phyloP scores from a whole-genome alignment of 2,329 filamentous ascomycete species.

The Claviceps sp. region DNA sequence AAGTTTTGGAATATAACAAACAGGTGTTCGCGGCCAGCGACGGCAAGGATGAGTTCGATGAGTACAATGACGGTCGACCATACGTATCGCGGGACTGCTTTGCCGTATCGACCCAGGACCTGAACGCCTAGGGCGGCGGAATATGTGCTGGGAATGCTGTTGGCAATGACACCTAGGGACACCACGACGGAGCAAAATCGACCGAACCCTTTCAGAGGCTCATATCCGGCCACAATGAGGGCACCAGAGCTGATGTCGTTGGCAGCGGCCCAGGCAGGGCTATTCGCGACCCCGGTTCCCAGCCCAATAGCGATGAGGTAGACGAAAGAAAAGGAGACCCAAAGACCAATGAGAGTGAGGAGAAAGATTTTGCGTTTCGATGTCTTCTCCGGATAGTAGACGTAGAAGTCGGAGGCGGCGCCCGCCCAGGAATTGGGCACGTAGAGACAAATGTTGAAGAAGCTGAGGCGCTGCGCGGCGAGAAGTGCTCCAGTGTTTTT shows the following conservation, averaged over 20 bases:
- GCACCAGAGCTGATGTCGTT: conserved; percentile 41
- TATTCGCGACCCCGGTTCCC: conserved; percentile 34
- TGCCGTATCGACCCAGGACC: conserved; percentile 39
- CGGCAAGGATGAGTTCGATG: conserved; percentile 40
- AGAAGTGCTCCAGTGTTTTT: conserved; percentile 47
- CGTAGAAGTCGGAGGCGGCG: conserved; percentile 66
- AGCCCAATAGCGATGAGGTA: conserved; percentile 50
- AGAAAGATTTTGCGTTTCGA: conserved; percentile 50
- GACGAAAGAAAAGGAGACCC: conserved; percentile 46
- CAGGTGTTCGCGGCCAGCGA: conserved; percentile 39
- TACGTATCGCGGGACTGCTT: conserved; percentile 36
- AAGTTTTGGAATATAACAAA: conserved; percentile 41
- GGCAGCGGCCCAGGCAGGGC: conserved; percentile 34
- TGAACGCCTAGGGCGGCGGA: conserved; percentile 46
- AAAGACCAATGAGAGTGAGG: conserved; percentile 55
- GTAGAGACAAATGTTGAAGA: conserved; percentile 55
- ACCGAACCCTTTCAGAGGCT: conserved; percentile 40
- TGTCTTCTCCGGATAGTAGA: conserved; percentile 56
- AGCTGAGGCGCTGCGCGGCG: conserved; percentile 47
- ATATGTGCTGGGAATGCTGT: conserved; percentile 42
- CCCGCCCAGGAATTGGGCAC: conserved; percentile 44
- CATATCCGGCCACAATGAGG: conserved; percentile 41
- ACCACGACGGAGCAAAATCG: conserved; percentile 43
- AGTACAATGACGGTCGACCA: conserved; percentile 40
- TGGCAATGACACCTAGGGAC: conserved; percentile 39